Base-by-base conservation (phyloP, 2,329 filamentous ascomycete genomes). In the Calonectria crousiana region DNA sequence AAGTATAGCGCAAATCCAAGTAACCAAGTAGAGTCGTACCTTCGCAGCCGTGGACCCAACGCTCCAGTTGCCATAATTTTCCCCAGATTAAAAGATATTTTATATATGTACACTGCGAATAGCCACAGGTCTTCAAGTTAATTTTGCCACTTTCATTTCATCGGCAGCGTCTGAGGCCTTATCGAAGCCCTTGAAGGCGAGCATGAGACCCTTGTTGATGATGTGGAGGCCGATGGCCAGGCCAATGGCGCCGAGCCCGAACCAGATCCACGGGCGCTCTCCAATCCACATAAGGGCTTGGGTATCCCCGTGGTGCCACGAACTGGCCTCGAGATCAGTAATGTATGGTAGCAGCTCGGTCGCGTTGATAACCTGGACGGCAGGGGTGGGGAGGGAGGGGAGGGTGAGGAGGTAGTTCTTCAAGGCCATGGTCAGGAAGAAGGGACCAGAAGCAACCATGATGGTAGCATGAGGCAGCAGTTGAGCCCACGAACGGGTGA, bases 361-460 rank as follows among this genome's bases (percentile, higher is more conserved):
- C 0, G 75, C 71, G 23, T 77, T 75, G 60, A 83, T 76, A 41
- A 83, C 81, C 60, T 78, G 74, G 13, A 83, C 74, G 5, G 77
- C 74, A 5, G 75, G 74, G 3, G 77, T 72, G 9, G 81, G 81
- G 52, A 82, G 69, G 0, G 74, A 74, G 16, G 84, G 88, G 64
- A 85, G 86, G n/a, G 86, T 84, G 52, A 88, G 87, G 83, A 92
- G 91, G 84, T 94, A 95, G 82, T 94, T 91, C 79, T 93, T 91
- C 92, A 93, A 94, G 74, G 95, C 90, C 26, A 95, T 89, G 67
- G 92, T 94, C 52, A 95, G 84, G 85, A 95, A 95, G 41, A 95
- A 86, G 0, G 94, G 94, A 0, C 94, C 94, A 0, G 94, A 94
- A 30, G 92, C 92, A 68, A 93, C 93, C 94, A 95, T 96, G 80